phyloP scores from a whole-genome alignment of 306 rosid genomes.

The Trifolium repens region DNA sequence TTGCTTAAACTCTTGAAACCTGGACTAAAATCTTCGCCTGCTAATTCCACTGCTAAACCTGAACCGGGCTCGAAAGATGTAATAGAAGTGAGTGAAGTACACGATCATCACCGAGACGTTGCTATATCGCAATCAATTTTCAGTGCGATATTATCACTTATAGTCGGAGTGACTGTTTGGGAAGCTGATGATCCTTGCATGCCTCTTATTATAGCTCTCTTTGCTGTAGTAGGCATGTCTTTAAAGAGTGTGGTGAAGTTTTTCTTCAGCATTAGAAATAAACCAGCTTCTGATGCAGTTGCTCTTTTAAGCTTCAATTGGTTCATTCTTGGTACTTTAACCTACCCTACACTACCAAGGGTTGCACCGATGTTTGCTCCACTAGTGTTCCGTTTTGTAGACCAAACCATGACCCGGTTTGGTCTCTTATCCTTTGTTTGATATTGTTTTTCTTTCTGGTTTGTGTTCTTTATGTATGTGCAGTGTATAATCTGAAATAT shows the following conservation, averaged over 20 bases:
- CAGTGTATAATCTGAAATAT: conserved; percentile 31
- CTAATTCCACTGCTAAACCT: conserved; percentile 27
- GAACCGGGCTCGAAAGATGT: conserved; percentile 40
- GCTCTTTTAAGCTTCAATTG: conserved; percentile 87
- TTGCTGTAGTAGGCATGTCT: conserved; percentile 78
- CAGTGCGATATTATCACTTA: conserved; percentile 70
- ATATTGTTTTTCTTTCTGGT: conserved; percentile 8
- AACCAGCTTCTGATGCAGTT: conserved; percentile 77
- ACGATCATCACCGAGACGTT: conserved; percentile 45
- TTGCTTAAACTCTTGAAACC: conserved; percentile 51
- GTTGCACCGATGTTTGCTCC: conserved; percentile 54
- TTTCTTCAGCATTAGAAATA: conserved; percentile 63
- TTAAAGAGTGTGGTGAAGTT: conserved; percentile 75
- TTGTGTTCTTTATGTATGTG: conserved; percentile 27
- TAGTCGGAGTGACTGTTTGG: conserved; percentile 74
- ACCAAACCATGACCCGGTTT: conserved; percentile 40
- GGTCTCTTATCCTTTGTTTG: conserved; percentile 43
- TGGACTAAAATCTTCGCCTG: conserved; percentile 30
- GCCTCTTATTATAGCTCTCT: conserved; percentile 84
- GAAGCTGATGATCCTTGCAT: conserved; percentile 77
- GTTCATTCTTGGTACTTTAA: conserved; percentile 79
- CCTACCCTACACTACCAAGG: conserved; percentile 74
- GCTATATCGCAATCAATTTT: conserved; percentile 73
- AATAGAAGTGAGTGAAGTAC: conserved; percentile 28
- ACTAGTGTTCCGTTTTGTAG: conserved; percentile 31